Evolutionary conservation across 108 stramenopile species (phyloP), one percentile per base, ranked within the genome.

Genomic region (Cyclotella sp.): DNA sequence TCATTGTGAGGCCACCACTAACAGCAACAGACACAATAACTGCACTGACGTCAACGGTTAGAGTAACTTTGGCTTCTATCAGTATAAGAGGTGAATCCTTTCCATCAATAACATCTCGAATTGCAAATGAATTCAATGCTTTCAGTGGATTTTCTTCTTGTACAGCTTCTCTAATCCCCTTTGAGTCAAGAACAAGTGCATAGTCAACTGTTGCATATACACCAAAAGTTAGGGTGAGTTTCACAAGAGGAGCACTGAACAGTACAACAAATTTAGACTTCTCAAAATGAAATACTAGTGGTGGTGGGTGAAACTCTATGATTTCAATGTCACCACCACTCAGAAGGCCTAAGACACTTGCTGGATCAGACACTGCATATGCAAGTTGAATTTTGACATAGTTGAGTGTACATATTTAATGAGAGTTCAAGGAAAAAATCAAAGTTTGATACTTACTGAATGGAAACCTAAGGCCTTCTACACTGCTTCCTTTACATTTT

Each of bases 101-200:
- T 51, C 60, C 75, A 70, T 82, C 75, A 63, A 82, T 76, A 3
- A 68, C 69, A 30, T 82, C 81, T 49, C 52, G 61, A 34, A 82
- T 41, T 1, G 81, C 81, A 76, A 82, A 82, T n/a, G 68, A 70
- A 45, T 82, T 82, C 39, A 76, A 64, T 34, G 76, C 81, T 63
- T 82, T 82, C 24, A 63, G 16, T 42, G 76, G 76, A 18, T 70
- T 59, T 15, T 61, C 45, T 46, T 72, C 53, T 22, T 70, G 19
- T 7, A 82, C 58, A 45, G 76, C 76, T 52, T 77, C 63, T 34
- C 69, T 26, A 27, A 82, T 82, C 15, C 81, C 81, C 40, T 72
- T 71, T 27, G 75, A 46, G 46, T 82, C 81, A 40, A 82, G 58
- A 34, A 62, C 58, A 26, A 71, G 30, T 28, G 70, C 70, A 43